Evolutionary conservation across 2,329 filamentous ascomycete species (phyloP), one percentile per base, ranked within the genome.

Genomic region (Botryotinia narcissicola): DNA sequence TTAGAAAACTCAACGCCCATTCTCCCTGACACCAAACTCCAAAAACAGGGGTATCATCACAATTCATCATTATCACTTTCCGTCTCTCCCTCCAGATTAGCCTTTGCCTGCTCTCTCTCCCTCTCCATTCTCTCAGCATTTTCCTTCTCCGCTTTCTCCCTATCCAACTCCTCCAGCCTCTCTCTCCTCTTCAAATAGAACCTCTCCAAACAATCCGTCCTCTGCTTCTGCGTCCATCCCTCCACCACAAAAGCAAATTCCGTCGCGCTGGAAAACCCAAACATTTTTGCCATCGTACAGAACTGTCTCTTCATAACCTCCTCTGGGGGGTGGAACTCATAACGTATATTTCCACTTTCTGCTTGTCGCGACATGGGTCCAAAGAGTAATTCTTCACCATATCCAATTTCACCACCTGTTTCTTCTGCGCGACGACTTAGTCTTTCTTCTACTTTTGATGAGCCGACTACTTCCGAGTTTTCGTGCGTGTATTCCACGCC

Each of bases 401-500:
- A 80, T 16, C 87, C 85, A 3, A 85, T 74, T 74, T 87, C 84
- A 59, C 80, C 79, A 1, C 79, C 80, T 4, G 79, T 77, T 73
- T 81, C 80, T 72, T 80, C 77, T 63, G 95, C 96, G 60, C 89
- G 90, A 32, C 91, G 90, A 63, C 92, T 95, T 8, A 99, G 88
- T 73, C 91, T 89, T 76, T 93, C 92, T 83, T 99, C 96, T n/a
- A 98, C 88, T 77, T 92, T 93, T n/a, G 92, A 96, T 0, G 93
- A 92, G 18, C 96, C 96, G 73, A 99, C 89, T 22, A 99, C 95
- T 82, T 99, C 95, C 1, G 93, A 94, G 81, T 99, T 99, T 78
- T 98, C 93, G 80, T 99, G 96, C 0, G 94, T 97, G 81, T 99
- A 99, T 79, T 96, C 91, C 0, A 99, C 95, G 2, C 96, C 96